These are phyloP conservation scores for Biscogniauxia marginata DNA, from an alignment of 2,329 filamentous ascomycete genomes.

Conservation along the genomic window DNA sequence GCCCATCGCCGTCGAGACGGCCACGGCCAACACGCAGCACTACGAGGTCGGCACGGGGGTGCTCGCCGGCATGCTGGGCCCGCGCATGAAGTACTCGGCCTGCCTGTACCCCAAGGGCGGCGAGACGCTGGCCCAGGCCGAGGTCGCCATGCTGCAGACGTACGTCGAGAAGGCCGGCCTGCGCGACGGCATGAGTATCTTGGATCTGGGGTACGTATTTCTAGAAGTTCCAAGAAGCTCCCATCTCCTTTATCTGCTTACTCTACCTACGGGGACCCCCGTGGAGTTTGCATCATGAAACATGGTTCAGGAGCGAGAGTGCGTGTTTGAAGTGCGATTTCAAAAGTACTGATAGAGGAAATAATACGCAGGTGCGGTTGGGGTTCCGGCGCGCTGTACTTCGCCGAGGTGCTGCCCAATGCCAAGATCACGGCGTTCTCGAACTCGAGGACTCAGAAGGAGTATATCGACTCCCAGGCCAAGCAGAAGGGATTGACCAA, in stretches of 20 bases:
- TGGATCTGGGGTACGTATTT: slow-evolving; percentile 57
- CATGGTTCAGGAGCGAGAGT: too few species aligned
- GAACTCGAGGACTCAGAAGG: slow-evolving; percentile 67
- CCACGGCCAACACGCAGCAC: slow-evolving; percentile 65
- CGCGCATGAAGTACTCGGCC: slow-evolving; percentile 71
- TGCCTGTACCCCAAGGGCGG: slow-evolving; percentile 63
- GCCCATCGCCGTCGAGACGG: slow-evolving; percentile 68
- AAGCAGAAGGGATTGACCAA: slow-evolving; percentile 56
- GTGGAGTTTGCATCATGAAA: too few species aligned
- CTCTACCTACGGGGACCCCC: not conserved
- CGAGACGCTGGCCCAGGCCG: slow-evolving; percentile 64
- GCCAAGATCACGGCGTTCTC: slow-evolving; percentile 65
- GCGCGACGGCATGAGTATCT: slow-evolving; percentile 57
- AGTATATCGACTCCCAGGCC: slow-evolving; percentile 62
- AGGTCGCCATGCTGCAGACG: slow-evolving; percentile 62
- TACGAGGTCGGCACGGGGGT: slow-evolving; percentile 71
- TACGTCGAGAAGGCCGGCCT: slow-evolving; percentile 63
- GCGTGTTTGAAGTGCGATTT: too few species aligned
- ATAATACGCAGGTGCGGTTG: slow-evolving; percentile 59
- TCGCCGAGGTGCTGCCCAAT: slow-evolving; percentile 63
- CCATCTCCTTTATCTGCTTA: too few species aligned
- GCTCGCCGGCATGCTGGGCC: slow-evolving; percentile 59
- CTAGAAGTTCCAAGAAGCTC: too few species aligned
- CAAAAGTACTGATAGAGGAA: not conserved
- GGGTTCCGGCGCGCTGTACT: slow-evolving; percentile 64